Evolutionary conservation across 352 stramenopile species (phyloP), one percentile per base, ranked within the genome.

Genomic region (Blastocystis sp.): DNA sequence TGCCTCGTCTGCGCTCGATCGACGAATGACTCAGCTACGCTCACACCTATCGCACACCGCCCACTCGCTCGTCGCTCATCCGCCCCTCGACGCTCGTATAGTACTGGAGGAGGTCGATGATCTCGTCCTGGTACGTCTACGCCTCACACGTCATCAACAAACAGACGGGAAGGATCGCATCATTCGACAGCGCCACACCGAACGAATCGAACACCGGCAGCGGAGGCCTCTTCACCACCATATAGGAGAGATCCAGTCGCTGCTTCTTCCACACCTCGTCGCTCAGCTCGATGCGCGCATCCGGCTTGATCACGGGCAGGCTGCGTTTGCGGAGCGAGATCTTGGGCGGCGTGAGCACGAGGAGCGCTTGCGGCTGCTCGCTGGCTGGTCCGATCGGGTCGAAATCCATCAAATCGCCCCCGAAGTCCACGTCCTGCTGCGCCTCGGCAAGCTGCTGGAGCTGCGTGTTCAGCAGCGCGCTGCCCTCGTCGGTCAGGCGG

Each of bases 341-440:
- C 29, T 81, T 81, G 4, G 70, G 70, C 35, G 70, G 70, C 29
- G 70, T 81, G 9, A 81, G 70, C 19, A 50, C 61, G 70, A 81
- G 45, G 3, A 33, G 50, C 21, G 51, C 12, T 26, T n/a, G 26
- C 12, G 26, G 61, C 26, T 67, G 31, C 61, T 37, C 12, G 12
- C 12, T 12, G 19, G 19, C 26, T 10, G 9, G 9, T 24, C 21
- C 21, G 0, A 55, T 55, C 45, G 66, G 66, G 45, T 33, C 66
- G 45, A 77, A 55, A 35, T 77, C 66, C 26, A 77, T 77, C 3
- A 45, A 2, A n/a, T 80, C 69, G 39, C 39, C 24, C 29, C 69
- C 69, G 31, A 80, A 80, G 39, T 80, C 69, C 19, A 80, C 16
- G 55, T 80, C 69, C 29, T 77, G 66, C 13, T 35, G 66, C 13